Percentiles rank a stretch among this genome's conserved stretches.
phyloP scores from a whole-genome alignment of 2,329 filamentous ascomycete species.

The Pseudophaeomoniella oleicola region DNA sequence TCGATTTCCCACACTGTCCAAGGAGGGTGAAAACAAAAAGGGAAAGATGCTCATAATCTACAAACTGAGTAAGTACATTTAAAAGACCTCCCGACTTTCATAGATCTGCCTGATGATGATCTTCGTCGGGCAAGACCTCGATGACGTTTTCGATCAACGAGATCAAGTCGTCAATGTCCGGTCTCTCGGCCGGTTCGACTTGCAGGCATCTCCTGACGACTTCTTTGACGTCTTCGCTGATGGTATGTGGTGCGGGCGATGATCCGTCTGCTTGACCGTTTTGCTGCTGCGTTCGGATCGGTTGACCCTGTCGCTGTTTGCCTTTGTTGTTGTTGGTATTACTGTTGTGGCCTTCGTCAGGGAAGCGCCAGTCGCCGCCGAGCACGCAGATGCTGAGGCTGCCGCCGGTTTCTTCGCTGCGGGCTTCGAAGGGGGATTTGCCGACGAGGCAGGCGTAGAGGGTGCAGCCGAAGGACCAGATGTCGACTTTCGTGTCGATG shows the following conservation, averaged over 20 bases:
- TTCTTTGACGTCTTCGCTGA: slow-evolving; percentile 72
- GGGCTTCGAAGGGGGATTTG: slow-evolving; percentile 91
- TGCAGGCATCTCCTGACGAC: slow-evolving; percentile 74
- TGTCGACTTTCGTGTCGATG: slow-evolving; percentile 93
- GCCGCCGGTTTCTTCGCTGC: slow-evolving; percentile 90
- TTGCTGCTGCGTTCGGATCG: slow-evolving; percentile 6
- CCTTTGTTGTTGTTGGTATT: slow-evolving; percentile 45
- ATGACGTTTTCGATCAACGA: slow-evolving; percentile 61
- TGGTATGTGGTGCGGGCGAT: slow-evolving; percentile 37
- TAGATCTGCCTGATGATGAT: no score
- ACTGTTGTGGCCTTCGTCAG: slow-evolving; percentile 77
- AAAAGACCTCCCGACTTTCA: no score
- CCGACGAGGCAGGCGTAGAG: slow-evolving; percentile 92
- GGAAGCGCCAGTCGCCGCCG: slow-evolving; percentile 92
- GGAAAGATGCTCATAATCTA: no score
- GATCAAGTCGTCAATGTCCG: slow-evolving; percentile 75
- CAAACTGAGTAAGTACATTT: no score
- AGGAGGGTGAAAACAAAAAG: no score
- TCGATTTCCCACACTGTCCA: no score
- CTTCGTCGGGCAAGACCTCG: slow-evolving; percentile 51
- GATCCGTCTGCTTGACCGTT: slow-evolving; percentile 13
- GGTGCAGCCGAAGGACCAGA: slow-evolving; percentile 97
- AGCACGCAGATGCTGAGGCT: slow-evolving; percentile 84
- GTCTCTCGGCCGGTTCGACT: slow-evolving; percentile 76
- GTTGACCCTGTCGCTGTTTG: slow-evolving; percentile 30